These are phyloP conservation scores for Fraxinus pennsylvanica DNA, from an alignment of 257 asterid genomes.

Conservation along the genomic window DNA sequence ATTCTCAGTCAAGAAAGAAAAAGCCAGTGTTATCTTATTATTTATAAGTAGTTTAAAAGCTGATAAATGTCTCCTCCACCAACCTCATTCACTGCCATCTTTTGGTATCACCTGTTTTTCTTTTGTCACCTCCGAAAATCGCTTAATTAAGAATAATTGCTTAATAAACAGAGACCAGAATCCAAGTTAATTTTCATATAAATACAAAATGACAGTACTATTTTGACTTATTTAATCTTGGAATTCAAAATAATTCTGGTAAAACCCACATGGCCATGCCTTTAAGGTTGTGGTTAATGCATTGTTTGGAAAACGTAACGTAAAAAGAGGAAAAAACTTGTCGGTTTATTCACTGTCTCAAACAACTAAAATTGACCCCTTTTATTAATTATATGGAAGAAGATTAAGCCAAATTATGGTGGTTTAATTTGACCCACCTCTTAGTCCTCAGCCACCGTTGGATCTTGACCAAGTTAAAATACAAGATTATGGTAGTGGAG, in stretches of 20 bases:
- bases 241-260: neutral
- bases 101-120: slow-evolving; percentile 28
- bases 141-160: neutral
- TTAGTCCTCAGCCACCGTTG: slow-evolving; percentile 19
- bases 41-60: neutral
- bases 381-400: no score
- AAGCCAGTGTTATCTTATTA: neutral
- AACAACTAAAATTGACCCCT: slow-evolving; percentile 15
- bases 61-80: slow-evolving; percentile 39
- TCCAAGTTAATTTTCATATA: slow-evolving; percentile 12
- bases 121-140: slow-evolving; percentile 35
- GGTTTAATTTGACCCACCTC: slow-evolving; percentile 36
- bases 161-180: slow-evolving; percentile 11
- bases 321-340: slow-evolving; percentile 17
- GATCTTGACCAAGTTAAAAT: slow-evolving; percentile 30
- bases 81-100: slow-evolving; percentile 30
- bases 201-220: neutral
- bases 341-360: slow-evolving; percentile 23
- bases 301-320: slow-evolving; percentile 13
- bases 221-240: neutral
- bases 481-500: neutral
- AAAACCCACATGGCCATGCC: neutral
- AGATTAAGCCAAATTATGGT: slow-evolving; percentile 10
- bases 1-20: neutral
- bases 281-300: slow-evolving; percentile 3